Base-by-base conservation (phyloP, 2,329 filamentous ascomycete species). In the Stagonosporopsis tanaceti region DNA sequence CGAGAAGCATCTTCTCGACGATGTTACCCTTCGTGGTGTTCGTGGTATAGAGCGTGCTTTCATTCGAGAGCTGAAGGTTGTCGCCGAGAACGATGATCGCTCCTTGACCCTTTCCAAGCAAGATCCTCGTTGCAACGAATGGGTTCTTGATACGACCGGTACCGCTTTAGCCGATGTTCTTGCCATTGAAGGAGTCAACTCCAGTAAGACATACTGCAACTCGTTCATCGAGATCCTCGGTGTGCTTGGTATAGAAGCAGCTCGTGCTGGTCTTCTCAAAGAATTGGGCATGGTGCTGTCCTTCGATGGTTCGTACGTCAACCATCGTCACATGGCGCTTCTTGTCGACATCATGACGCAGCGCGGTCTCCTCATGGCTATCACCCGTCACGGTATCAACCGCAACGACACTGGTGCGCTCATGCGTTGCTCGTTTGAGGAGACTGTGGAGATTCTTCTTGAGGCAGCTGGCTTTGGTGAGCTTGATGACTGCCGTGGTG, bases 381-480 rank as follows among this genome's bases (percentile, higher is more conserved):
- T 99, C 63, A 99, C 95, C 53, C 91, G 95, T 79, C 95, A 99
- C 75, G 95, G 95, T 80, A 99, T 99, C 82, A 99, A 99, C 82
- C 89, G 95, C 70, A 92, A 94, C 25, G 95, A 99, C 74, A 99
- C 96, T 61, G 95, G 95, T 82, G 96, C 95, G 9, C 84, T 99
- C 70, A 99, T 99, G 95, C 90, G 95, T 77, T 99, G 96, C 84
- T 99, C 95, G 2, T 99, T 99, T 80, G 95, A 99, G 79, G 96
- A 99, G 78, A 99, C 95, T 0, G 95, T 99, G 38, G 96, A 99
- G 75, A 99, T 99, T 82, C 83, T 99, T 50, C 87, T 99, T 20
- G 95, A 99, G 75, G 96, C 95, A 60, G 95, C 95, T 24, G 92
- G 93, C 15, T 92, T 92, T 47, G 95, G 95, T 75, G 95, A 99